These are phyloP conservation scores for Hibiscus trionum DNA, from an alignment of 345 rosid genomes.

Conservation along the genomic window DNA sequence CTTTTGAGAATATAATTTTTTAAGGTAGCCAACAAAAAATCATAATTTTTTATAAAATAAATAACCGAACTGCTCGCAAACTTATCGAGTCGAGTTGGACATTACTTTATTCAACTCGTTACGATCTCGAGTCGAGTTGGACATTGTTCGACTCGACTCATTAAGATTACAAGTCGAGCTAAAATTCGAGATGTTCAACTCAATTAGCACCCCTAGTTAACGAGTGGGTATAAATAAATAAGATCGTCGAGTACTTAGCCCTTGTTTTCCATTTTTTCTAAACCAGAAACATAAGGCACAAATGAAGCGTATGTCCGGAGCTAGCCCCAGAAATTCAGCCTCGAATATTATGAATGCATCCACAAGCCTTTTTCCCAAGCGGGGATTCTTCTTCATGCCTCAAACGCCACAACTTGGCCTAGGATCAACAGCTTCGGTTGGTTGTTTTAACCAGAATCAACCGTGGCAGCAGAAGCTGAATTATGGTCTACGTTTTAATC, in stretches of 20 bases:
- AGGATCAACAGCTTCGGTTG: background rate
- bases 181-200: too few species aligned
- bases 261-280: background rate
- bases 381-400: background rate
- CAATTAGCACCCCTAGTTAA: too few species aligned
- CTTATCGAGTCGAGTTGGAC: too few species aligned
- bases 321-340: background rate
- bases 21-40: too few species aligned
- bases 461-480: background rate
- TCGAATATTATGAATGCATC: background rate
- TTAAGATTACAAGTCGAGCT: too few species aligned
- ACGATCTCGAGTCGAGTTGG: too few species aligned
- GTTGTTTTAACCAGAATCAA: background rate
- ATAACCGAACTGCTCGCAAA: too few species aligned
- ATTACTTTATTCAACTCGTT: too few species aligned
- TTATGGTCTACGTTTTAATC: background rate
- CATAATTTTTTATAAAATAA: too few species aligned
- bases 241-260: background rate
- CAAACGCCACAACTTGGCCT: background rate
- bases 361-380: background rate
- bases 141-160: too few species aligned
- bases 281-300: constrained; percentile 40
- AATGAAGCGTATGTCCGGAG: constrained; percentile 11
- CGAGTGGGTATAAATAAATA: too few species aligned
- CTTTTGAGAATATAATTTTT: too few species aligned